Evolutionary conservation across 148 eudicot species (phyloP).

Genomic region (Dysphania ambrosioides): DNA sequence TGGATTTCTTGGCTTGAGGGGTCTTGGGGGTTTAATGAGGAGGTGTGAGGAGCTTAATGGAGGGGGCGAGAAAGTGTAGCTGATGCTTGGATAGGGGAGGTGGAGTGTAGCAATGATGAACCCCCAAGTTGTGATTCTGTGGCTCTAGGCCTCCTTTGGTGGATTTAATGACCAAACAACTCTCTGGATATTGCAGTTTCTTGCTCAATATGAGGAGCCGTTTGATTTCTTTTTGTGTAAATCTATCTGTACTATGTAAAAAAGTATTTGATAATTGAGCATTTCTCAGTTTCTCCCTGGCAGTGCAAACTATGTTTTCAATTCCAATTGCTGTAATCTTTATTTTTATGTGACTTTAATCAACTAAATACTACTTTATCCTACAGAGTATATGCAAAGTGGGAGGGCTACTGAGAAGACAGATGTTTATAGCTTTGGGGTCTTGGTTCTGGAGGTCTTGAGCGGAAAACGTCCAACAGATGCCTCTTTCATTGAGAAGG

Average conservation of each 20-base stretch:
- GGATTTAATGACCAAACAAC: neutral
- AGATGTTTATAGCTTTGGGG: constrained; percentile 97
- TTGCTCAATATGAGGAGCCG: neutral
- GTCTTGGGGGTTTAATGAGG: neutral
- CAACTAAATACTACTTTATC: constrained; percentile 10
- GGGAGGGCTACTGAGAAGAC: constrained; percentile 98
- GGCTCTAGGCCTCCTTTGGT: neutral
- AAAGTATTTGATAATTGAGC: neutral
- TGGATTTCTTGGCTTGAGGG: neutral
- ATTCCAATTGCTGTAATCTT: neutral
- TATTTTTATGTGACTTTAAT: neutral
- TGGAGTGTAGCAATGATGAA: neutral
- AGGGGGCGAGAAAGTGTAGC: neutral
- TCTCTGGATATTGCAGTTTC: neutral
- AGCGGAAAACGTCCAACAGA: constrained; percentile 98
- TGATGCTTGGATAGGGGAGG: neutral
- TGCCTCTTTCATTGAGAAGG: constrained; percentile 94
- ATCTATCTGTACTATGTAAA: neutral
- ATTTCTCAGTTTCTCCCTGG: constrained; percentile 2
- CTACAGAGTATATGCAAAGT: constrained; percentile 95
- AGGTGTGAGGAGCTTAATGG: neutral
- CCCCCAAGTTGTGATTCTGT: neutral
- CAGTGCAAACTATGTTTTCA: neutral
- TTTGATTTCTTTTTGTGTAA: too few relatives aligned
- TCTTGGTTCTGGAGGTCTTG: constrained; percentile 74